Base-by-base conservation (phyloP, 371 early-diverging fungal species). In the Chytridiales sp. region DNA sequence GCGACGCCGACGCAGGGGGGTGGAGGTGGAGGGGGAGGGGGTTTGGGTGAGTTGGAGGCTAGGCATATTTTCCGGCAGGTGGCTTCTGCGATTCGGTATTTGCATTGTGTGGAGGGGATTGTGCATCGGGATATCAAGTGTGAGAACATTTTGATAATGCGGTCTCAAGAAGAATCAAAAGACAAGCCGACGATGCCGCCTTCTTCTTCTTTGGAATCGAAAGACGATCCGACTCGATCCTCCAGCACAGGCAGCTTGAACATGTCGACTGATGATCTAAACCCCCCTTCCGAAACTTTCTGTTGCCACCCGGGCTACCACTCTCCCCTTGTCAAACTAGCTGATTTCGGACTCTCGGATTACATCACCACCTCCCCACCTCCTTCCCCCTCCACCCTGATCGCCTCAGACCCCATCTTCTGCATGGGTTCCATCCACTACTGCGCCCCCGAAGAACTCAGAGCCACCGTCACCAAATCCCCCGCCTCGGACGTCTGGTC, bases 51-150 rank as follows among this genome's bases (percentile, higher is more conserved):
- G n/a, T n/a, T n/a, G n/a, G n/a, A n/a, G 26, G 83, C 83, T 0
- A 58, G 77, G 3, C 34, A 40, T 4, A 68, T 71, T 24, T 86
- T 68, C 30, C 24, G 35, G n/a, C 90, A 93, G 63, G 56, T 94
- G 0, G 74, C 82, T 6, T 67, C 78, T 11, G 92, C 90, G 3
- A 64, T 98, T 1, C 64, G 75, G 21, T 94, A 94, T 67, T 62
- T 95, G 41, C 98, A 98, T 70, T 64, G 71, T 3, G 82, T 88
- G 19, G 75, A 73, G 29, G 62, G 79, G 9, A 80, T 95, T 19
- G 85, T 87, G 22, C 97, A 98, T 72, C 84, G 91, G 49, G 98
- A 98, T 70, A 67, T 98, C 47, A 98, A 98, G 72, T 79, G 90
- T 27, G 98, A 98, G 56, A 97, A 97, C 69, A 81, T 97, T 19